Evolutionary conservation across 1,284 basidiomycete species (phyloP).

Genomic region (Paramarasmius palmivorus): DNA sequence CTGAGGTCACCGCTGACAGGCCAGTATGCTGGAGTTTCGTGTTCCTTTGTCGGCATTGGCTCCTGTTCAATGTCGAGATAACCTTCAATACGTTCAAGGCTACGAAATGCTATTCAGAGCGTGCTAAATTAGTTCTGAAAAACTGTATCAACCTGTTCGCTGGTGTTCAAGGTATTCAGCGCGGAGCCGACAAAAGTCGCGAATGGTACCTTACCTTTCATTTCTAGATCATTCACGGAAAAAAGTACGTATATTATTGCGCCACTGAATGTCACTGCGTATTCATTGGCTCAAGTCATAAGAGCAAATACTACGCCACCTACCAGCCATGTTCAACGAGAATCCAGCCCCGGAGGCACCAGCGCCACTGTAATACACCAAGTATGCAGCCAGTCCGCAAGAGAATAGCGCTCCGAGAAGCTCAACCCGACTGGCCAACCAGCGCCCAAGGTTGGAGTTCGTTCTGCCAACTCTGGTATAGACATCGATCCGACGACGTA

Average conservation of each 20-base stretch:
- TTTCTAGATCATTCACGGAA: no score
- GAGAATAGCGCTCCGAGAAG: conserved; percentile 53
- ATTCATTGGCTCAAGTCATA: no score
- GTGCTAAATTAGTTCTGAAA: no score
- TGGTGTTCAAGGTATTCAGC: no score
- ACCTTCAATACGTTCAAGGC: conserved; percentile 60
- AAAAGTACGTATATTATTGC: no score
- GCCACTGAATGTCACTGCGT: no score
- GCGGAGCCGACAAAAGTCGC: no score
- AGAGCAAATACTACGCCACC: no score
- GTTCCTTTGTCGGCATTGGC: conserved; percentile 36
- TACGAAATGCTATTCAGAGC: no score
- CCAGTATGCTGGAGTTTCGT: conserved; percentile 66
- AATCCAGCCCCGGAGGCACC: conserved; percentile 50
- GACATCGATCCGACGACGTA: conserved; percentile 44
- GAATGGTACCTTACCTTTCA: no score
- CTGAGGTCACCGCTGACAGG: conserved; percentile 59
- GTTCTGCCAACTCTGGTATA: conserved; percentile 47
- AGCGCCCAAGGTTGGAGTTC: conserved; percentile 59
- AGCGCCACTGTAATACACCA: conserved; percentile 46
- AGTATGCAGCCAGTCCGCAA: conserved; percentile 51
- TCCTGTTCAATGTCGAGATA: conserved; percentile 62
- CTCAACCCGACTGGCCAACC: conserved; percentile 58
- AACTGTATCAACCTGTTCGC: no score
- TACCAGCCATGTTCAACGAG: not conserved